Base-by-base conservation (phyloP, 2,329 filamentous ascomycete genomes). In the Aureobasidium sp. region DNA sequence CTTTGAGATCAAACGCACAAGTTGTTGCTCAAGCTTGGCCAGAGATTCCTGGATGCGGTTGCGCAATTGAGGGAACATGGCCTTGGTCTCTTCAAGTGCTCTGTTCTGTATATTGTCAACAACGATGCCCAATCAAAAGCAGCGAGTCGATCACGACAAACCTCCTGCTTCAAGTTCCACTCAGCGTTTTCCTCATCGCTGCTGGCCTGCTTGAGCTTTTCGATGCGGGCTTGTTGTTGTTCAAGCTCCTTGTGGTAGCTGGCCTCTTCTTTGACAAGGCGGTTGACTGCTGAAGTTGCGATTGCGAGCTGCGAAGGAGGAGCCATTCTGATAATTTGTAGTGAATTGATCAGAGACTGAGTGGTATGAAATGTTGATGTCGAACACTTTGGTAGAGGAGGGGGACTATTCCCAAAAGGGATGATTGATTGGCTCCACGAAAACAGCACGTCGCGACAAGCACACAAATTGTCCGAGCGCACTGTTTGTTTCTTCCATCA, bases 231-330 rank as follows among this genome's bases (percentile, higher is more conserved):
- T 68, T 89, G 81, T 73, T 97, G 92, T 66, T 87, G 80, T 65
- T 82, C 79, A 25, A 92, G 82, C 75, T 99, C 94, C 72, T 88
- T 88, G 79, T 92, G 88, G 78, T 99, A 97, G 69, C 87, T 93
- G 42, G 83, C 80, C 75, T 97, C 90, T 75, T 99, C 94, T 76
- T 96, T 97, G 67, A 96, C 84, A 51, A 97, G 84, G 63, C 94
- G 90, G 68, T 83, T 81, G 67, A 97, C 85, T 25, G 90, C 85
- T 64, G 87, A 84, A 29, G 90, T 94, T 48, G 88, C 86, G 71
- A 97, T 94, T 69, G 84, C 76, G 73, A 97, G 85, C 67, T 86
- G 82, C 1, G 87, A 86, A 48, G 89, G 89, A 36, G 90, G 82
- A 3, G 90, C 82, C 91, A 96, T 96, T 32, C 32, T 44, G 58